Base-by-base conservation (phyloP, 2,329 filamentous ascomycete species). In the Penicillium fuscoglaucum region DNA sequence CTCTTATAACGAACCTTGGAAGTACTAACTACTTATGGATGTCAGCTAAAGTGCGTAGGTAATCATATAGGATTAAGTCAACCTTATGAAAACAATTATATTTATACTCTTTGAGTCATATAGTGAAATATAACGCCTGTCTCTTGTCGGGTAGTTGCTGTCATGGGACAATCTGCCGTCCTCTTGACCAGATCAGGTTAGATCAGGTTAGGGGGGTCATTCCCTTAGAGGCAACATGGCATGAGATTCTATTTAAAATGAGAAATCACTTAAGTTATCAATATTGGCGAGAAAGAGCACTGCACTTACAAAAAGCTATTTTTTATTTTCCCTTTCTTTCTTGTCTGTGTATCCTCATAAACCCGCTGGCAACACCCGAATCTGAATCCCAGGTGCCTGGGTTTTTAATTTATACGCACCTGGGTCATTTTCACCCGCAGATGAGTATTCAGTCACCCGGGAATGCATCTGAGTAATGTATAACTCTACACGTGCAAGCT, bases 371-470 rank as follows among this genome's bases (percentile, higher is more conserved):
- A 19, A 37, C n/a, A 31, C 24, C 35, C 3, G 10, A 24, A 26
- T 33, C 6, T 24, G 13, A 8, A 6, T 29, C 41, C 35, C 6
- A 21, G n/a, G 17, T 9, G 28, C 40, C 46, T 24, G n/a, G 9
- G 17, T 35, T 33, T 29, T 33, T 24, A 29, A 33, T 19, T 43
- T 29, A 10, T 46, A 33, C 33, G 46, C 29, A 10, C 33, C 26
- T 31, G 12, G 60, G 60, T 66, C 64, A 66, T 59, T 29, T 44
- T 26, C 31, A 24, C 26, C 6, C n/a, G 24, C 52, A 55, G 61
- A 54, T 64, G 64, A 64, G 61, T 49, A 12, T 37, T 65, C 56
- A 45, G 39, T n/a, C 65, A 66, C 57, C 62, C 53, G 63, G 58
- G 51, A 51, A 48, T 19, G 4, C 44, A 21, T 46, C 15, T 41